phyloP scores from a whole-genome alignment of 257 asterid species.

The Paraleonurus japonicus region DNA sequence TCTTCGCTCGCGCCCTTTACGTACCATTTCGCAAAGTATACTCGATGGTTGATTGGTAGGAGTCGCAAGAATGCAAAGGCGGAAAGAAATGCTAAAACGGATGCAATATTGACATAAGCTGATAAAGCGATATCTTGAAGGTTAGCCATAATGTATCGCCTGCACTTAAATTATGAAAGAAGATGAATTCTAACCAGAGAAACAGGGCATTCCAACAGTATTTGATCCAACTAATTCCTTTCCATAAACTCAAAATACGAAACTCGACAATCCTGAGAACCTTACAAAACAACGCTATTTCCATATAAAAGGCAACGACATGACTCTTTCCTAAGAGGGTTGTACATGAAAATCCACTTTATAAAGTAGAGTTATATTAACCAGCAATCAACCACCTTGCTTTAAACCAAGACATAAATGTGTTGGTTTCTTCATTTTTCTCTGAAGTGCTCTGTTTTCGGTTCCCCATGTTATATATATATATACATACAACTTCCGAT shows the following conservation, averaged over 20 bases:
- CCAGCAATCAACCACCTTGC: too few species aligned
- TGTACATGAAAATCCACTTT: neutral
- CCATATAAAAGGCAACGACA: too few species aligned
- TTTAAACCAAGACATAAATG: too few species aligned
- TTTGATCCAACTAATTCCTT: too few species aligned
- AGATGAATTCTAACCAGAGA: neutral
- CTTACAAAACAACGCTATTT: too few species aligned
- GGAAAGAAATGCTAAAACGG: conserved; percentile 72
- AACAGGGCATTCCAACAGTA: neutral
- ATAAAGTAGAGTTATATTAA: too few species aligned
- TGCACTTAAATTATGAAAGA: conserved; percentile 23
- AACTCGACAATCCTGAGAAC: too few species aligned
- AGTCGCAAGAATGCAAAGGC: conserved; percentile 78
- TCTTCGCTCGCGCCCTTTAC: conserved; percentile 64
- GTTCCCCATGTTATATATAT: too few species aligned
- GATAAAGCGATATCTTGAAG: conserved; percentile 62
- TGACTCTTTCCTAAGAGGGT: too few species aligned
- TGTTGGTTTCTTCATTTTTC: too few species aligned
- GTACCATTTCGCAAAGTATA: conserved; percentile 89
- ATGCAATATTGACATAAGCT: conserved; percentile 69
- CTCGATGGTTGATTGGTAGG: conserved; percentile 72
- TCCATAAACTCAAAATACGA: too few species aligned
- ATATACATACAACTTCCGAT: neutral
- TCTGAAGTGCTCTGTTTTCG: too few species aligned
- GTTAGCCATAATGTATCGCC: conserved; percentile 56